Evolutionary conservation across 2,329 filamentous ascomycete genomes (phyloP), one percentile per base, ranked within the genome.

Genomic region (Orbilia blumenaviensis): DNA sequence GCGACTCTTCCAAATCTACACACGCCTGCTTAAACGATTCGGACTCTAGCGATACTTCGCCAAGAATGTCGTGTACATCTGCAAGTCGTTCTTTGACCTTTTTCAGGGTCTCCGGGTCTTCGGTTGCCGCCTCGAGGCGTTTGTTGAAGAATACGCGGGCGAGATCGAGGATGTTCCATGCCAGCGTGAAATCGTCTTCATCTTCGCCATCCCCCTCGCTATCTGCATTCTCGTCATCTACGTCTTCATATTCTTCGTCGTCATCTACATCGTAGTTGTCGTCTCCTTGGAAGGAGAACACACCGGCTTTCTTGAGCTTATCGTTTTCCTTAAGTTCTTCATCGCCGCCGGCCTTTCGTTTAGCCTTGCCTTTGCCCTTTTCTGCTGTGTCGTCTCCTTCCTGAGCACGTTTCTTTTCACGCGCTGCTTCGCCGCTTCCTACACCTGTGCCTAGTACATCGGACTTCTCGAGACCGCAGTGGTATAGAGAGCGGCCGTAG

Each of bases 1-100:
- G 88, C 0, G 93, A 90, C 12, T 90, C 88, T 79, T 89, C 89
- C 62, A 92, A 89, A 83, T 99, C 95, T 52, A 89, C 87, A 63
- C 97, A 92, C n/a, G 95, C 94, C 79, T 92, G 90, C 44, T 88
- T 86, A 81, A 97, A 99, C 85, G 91, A 90, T 84, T 98, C 95
- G 79, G 95, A 97, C 84, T 99, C 95, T 27, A 99, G 86, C n/a
- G 92, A 96, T 77, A 99, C 97, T 83, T 99, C 95, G 8, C 94
- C 92, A 77, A 98, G 91, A 67, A 97, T 88, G 82, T 97, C 94
- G 82, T 97, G 93, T 7, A 93, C 96, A 81, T 99, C 95, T 76
- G 93, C 93, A 34, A 98, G 87, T 68, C 93, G 89, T 68, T 82
- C 84, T 68, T 85, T 85, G 72, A 81, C 82, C 52, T 83, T 80